A percentile compares a stretch with the other conserved stretches of the same genome.
Conservation (phyloP, 495 filamentous ascomycete species). For the Gamarada debralockiae region DNA sequence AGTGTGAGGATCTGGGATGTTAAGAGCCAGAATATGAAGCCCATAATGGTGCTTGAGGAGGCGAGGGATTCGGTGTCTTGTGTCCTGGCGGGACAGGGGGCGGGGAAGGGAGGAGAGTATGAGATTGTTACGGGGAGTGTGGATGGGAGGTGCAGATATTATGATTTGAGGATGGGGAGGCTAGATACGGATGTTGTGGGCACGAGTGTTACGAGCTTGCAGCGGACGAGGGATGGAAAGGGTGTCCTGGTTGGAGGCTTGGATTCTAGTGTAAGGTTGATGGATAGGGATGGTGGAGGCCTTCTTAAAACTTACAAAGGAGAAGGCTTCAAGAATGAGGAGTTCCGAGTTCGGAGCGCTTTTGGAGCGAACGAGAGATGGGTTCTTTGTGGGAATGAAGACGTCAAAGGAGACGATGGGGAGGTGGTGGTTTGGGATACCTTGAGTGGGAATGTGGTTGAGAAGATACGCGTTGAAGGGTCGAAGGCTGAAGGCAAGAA, state of each 20-base stretch:
- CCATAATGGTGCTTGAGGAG: slow-evolving; percentile 75
- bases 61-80: slow-evolving; percentile 71
- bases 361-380: slow-evolving; percentile 71
- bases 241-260: slow-evolving; percentile 70
- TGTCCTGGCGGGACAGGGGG: slow-evolving; percentile 32
- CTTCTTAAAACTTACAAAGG: slow-evolving; percentile 69
- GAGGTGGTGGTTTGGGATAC: slow-evolving; percentile 87
- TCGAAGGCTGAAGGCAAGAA: slow-evolving; percentile 36
- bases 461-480: slow-evolving; percentile 55
- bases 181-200: slow-evolving; percentile 71
- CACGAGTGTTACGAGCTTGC: slow-evolving; percentile 63
- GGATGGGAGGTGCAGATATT: slow-evolving; percentile 77
- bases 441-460: slow-evolving; percentile 65
- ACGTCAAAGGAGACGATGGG: slow-evolving; percentile 42
- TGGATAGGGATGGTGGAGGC: slow-evolving; percentile 73
- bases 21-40: slow-evolving; percentile 55
- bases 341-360: slow-evolving; percentile 66
- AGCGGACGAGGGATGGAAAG: slow-evolving; percentile 65
- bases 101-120: slow-evolving; percentile 46
- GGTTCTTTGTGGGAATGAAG: slow-evolving; percentile 65
- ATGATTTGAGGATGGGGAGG: slow-evolving; percentile 83
- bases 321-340: slow-evolving; percentile 53
- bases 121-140: slow-evolving; percentile 70
- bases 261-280: slow-evolving; percentile 72
- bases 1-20: slow-evolving; percentile 86